These are phyloP conservation scores for Biscogniauxia mediterranea DNA, from an alignment of 2,329 filamentous ascomycete genomes.

Conservation along the genomic window DNA sequence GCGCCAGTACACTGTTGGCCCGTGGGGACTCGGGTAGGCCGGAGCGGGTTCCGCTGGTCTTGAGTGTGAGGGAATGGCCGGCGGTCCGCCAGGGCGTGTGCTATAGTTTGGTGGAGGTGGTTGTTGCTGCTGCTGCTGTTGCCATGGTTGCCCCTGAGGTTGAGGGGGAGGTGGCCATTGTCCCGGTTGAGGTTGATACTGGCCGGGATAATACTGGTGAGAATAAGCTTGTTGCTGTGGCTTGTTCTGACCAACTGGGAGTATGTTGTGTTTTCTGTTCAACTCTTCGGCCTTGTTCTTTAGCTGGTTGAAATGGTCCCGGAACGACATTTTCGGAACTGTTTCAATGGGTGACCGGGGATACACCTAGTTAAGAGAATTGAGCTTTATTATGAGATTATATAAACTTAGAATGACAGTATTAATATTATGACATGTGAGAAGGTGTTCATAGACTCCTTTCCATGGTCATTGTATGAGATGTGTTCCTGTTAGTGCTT, in stretches of 20 bases:
- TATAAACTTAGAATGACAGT: too few relatives aligned
- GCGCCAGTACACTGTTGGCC: conserved; percentile 47
- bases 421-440: too few relatives aligned
- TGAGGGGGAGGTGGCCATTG: too few relatives aligned
- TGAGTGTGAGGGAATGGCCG: conserved; percentile 22
- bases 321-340: conserved; percentile 21
- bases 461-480: too few relatives aligned
- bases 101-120: conserved; percentile 17
- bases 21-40: background rate
- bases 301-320: conserved; percentile 36
- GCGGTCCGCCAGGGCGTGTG: conserved; percentile 18
- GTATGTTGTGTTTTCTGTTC: conserved; percentile 29
- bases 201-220: conserved; percentile 22
- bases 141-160: too few relatives aligned
- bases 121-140: conserved; percentile 10
- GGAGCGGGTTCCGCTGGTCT: conserved; percentile 6
- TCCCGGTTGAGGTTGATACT: conserved; percentile 17
- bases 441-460: too few relatives aligned
- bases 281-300: conserved; percentile 39
- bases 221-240: conserved; percentile 17
- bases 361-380: too few relatives aligned
- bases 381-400: too few relatives aligned
- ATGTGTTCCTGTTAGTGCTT: too few relatives aligned
- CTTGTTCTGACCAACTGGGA: conserved; percentile 23
- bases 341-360: too few relatives aligned